Conservation (phyloP, 1,284 basidiomycete genomes). For the Anthracocystis walkeri region DNA sequence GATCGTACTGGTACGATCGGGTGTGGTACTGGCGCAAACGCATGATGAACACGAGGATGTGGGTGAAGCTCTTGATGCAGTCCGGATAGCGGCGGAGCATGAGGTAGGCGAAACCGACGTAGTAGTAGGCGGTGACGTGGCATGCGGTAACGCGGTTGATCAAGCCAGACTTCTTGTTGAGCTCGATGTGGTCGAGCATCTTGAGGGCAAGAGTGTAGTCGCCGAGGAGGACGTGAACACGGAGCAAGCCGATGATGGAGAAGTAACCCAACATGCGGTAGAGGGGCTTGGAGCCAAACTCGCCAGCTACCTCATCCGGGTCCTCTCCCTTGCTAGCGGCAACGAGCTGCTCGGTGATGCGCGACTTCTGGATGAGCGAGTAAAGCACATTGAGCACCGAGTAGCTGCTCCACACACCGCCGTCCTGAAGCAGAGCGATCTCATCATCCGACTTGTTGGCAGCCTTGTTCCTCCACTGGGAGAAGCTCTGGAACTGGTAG, state of each 20-base stretch:
- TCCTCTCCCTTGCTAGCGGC: conserved; percentile 84
- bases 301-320: conserved; percentile 83
- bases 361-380: conserved; percentile 95
- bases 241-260: conserved; percentile 91
- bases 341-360: conserved; percentile 90
- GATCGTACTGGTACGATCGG: conserved; percentile 94
- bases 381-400: conserved; percentile 97
- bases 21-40: conserved; percentile 83
- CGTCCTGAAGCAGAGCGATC: conserved; percentile 63
- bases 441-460: conserved; percentile 91
- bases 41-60: conserved; percentile 79
- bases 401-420: conserved; percentile 92
- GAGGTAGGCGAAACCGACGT: conserved; percentile 95
- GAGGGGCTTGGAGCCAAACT: conserved; percentile 88
- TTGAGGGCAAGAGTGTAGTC: conserved; percentile 95
- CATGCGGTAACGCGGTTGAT: conserved; percentile 66
- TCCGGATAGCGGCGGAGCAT: conserved; percentile 94
- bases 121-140: conserved; percentile 91
- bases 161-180: conserved; percentile 63
- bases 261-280: conserved; percentile 97
- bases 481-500: conserved; percentile 95
- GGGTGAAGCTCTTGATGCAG: conserved; percentile 90
- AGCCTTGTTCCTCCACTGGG: conserved; percentile 83
- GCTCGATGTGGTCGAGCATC: conserved; percentile 91
- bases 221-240: conserved; percentile 93